phyloP scores from a whole-genome alignment of 1,284 basidiomycete genomes.

The Ceratobasidium sp. region DNA sequence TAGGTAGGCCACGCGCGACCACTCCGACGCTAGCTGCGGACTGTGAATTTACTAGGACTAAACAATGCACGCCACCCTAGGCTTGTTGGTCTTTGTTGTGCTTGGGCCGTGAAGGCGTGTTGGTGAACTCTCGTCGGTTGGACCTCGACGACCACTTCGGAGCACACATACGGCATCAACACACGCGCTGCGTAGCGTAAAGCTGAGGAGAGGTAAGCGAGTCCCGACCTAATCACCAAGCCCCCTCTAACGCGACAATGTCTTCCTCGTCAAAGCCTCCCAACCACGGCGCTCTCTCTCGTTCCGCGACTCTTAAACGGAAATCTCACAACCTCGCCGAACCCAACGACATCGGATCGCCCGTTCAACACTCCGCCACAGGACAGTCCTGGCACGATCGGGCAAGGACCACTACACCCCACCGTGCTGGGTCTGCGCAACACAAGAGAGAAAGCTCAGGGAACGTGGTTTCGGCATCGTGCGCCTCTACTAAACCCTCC shows the following conservation, averaged over 20 bases:
- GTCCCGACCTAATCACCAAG: background rate
- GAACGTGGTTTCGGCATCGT: background rate
- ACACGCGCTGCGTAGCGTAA: background rate
- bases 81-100: background rate
- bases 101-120: background rate
- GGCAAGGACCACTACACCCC: background rate
- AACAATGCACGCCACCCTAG: no score
- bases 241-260: background rate
- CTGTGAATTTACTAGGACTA: no score
- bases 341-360: background rate
- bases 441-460: background rate
- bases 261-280: background rate
- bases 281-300: background rate
- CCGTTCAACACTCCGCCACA: background rate
- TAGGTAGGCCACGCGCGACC: no score
- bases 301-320: background rate
- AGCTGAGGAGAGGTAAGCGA: background rate
- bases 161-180: background rate
- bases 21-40: no score
- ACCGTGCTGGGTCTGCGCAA: background rate
- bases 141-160: background rate
- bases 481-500: background rate
- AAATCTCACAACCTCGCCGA: background rate
- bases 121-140: background rate
- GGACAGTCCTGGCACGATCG: background rate